Evolutionary conservation across 2,329 filamentous ascomycete species (phyloP).

Genomic region (Sarocladiaceae sp.): DNA sequence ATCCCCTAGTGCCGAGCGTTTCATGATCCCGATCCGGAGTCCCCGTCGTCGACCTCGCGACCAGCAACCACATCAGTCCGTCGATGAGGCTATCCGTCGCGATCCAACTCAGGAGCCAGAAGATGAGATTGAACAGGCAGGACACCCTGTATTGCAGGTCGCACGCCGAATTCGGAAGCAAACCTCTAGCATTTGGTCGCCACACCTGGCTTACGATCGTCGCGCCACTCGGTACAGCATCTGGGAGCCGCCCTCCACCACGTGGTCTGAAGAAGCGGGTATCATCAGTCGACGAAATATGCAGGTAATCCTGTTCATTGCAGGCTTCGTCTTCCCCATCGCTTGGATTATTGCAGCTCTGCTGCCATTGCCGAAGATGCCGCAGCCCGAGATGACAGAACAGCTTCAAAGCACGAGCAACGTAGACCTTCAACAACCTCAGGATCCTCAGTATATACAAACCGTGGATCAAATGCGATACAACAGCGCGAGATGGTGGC

Average conservation of each 20-base stretch:
- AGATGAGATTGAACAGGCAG: slow-evolving; percentile 1
- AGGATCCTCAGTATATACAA: slow-evolving; percentile 25
- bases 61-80: slow-evolving; percentile 15
- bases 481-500: slow-evolving; percentile 53
- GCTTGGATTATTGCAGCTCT: slow-evolving; percentile 77
- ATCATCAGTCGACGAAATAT: slow-evolving; percentile 61
- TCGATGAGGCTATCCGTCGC: slow-evolving; percentile 1
- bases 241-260: slow-evolving; percentile 69
- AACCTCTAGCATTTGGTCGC: slow-evolving; percentile 63
- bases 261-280: slow-evolving; percentile 55
- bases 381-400: slow-evolving; percentile 46
- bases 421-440: slow-evolving; percentile 29
- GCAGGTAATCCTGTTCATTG: slow-evolving; percentile 67
- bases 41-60: slow-evolving; percentile 39
- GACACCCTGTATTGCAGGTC: slow-evolving; percentile 17
- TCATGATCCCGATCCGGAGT: slow-evolving; percentile 38
- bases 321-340: slow-evolving; percentile 73
- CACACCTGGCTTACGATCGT: slow-evolving; percentile 61
- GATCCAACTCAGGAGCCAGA: slow-evolving; percentile 1
- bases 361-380: slow-evolving; percentile 60
- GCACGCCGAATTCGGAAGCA: slow-evolving; percentile 35
- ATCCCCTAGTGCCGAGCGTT: slow-evolving; percentile 44
- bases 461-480: slow-evolving; percentile 38
- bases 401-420: slow-evolving; percentile 33
- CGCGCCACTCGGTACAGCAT: slow-evolving; percentile 52